These are phyloP conservation scores for Sphaerulina vaccinii DNA, from an alignment of 2,329 filamentous ascomycete genomes.

Conservation along the genomic window DNA sequence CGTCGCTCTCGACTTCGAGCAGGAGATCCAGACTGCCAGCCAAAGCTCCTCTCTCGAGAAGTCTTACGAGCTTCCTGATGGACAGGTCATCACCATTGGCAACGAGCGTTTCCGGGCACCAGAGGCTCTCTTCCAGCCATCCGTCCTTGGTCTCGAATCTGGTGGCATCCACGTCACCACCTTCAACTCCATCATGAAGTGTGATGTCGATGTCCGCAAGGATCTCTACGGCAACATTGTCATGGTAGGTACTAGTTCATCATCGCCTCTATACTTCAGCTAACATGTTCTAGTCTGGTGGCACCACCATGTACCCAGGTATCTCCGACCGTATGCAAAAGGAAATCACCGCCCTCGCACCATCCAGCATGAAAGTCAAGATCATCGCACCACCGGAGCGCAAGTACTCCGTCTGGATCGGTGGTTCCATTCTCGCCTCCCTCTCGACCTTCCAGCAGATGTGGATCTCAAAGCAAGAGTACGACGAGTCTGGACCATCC, in stretches of 20 bases:
- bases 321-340: conserved; percentile 99
- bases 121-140: conserved; percentile 99
- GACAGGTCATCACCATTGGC: conserved; percentile 99
- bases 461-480: conserved; percentile 99
- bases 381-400: conserved; percentile 99
- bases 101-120: conserved; percentile 99
- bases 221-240: conserved; percentile 99
- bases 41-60: conserved; percentile 99
- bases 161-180: conserved; percentile 99
- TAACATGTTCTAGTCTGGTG: conserved; percentile 75
- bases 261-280: conserved; percentile 20
- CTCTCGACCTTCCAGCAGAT: conserved; percentile 99
- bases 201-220: conserved; percentile 99
- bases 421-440: conserved; percentile 99
- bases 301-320: conserved; percentile 99
- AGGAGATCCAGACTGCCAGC: conserved; percentile 99
- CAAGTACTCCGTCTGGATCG: conserved; percentile 99
- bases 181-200: conserved; percentile 99
- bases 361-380: conserved; percentile 99
- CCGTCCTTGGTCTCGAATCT: conserved; percentile 94
- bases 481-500: conserved; percentile 99
- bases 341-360: conserved; percentile 99
- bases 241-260: conserved; percentile 71
- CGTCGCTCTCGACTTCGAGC: conserved; percentile 99
- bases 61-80: conserved; percentile 99